Conservation (phyloP, 116 monocot genomes). For the Papilionanthe hybrid region DNA sequence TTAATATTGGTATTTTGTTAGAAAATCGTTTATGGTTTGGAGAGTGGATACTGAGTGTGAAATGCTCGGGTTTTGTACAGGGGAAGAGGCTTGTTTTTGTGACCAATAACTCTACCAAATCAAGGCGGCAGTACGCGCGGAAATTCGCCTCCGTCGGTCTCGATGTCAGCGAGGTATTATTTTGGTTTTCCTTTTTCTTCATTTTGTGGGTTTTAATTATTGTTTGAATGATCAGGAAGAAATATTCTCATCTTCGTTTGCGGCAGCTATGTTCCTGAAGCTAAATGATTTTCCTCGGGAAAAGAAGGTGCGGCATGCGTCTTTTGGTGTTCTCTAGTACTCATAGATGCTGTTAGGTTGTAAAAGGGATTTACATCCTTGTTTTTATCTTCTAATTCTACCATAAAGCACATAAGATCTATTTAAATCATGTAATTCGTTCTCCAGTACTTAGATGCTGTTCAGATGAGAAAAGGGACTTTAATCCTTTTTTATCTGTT, state of each 20-base stretch:
- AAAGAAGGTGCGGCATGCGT: constrained; percentile 50
- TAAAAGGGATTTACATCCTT: too few species aligned
- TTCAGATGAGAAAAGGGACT: neutral
- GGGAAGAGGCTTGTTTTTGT: constrained; percentile 92
- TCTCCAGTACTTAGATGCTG: too few species aligned
- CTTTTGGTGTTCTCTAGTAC: neutral
- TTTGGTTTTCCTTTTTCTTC: constrained; percentile 1
- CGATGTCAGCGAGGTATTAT: constrained; percentile 53
- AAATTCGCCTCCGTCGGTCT: constrained; percentile 69
- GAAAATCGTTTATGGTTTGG: neutral
- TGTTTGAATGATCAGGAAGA: constrained; percentile 51
- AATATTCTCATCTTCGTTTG: constrained; percentile 92
- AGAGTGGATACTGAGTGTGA: neutral
- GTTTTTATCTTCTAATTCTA: too few species aligned
- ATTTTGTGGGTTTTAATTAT: neutral
- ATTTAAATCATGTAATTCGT: too few species aligned
- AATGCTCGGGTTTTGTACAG: constrained; percentile 19
- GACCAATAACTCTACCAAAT: constrained; percentile 91
- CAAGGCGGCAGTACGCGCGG: constrained; percentile 66
- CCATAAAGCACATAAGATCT: too few species aligned
- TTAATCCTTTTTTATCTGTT: neutral
- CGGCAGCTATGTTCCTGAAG: constrained; percentile 95
- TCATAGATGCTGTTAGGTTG: neutral
- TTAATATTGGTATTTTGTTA: neutral
- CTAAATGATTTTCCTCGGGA: constrained; percentile 66